Conservation (phyloP, 495 filamentous ascomycete genomes). For the Daldinia loculata region DNA sequence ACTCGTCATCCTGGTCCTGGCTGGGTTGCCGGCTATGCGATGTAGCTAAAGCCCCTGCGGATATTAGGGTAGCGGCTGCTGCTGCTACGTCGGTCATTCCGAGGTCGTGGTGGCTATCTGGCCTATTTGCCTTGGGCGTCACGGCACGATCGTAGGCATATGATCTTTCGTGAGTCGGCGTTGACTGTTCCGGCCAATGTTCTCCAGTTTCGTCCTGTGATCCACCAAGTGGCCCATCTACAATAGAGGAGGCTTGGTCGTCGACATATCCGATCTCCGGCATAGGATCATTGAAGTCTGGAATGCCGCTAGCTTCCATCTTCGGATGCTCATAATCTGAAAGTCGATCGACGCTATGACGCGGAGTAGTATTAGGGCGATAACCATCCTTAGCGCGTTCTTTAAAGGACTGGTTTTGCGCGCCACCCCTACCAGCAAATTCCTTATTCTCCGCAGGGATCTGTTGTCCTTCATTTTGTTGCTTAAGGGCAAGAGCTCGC, state of each 20-base stretch:
- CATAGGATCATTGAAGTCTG: slow-evolving; percentile 67
- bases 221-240: slow-evolving; percentile 48
- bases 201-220: slow-evolving; percentile 43
- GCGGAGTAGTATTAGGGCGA: slow-evolving; percentile 70
- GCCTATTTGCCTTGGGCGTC: slow-evolving; percentile 46
- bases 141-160: slow-evolving; percentile 52
- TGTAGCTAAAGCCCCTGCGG: slow-evolving; percentile 53
- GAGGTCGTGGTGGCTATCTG: slow-evolving; percentile 40
- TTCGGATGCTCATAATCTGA: slow-evolving; percentile 64
- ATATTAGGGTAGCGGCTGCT: slow-evolving; percentile 54
- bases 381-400: slow-evolving; percentile 60
- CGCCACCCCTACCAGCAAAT: slow-evolving; percentile 47
- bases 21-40: slow-evolving; percentile 58
- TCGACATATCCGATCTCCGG: slow-evolving; percentile 73
- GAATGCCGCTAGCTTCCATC: slow-evolving; percentile 70
- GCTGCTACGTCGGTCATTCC: slow-evolving; percentile 52
- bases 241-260: slow-evolving; percentile 55
- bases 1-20: slow-evolving; percentile 63
- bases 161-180: slow-evolving; percentile 50
- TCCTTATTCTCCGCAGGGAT: slow-evolving; percentile 13
- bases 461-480: slow-evolving; percentile 48
- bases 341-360: slow-evolving; percentile 76
- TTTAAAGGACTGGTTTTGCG: slow-evolving; percentile 63
- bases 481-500: slow-evolving; percentile 57
- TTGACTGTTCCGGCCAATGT: slow-evolving; percentile 52